phyloP scores from a whole-genome alignment of 225 moss, liverwort and hornwort species.

The Takakia lepidozioides region DNA sequence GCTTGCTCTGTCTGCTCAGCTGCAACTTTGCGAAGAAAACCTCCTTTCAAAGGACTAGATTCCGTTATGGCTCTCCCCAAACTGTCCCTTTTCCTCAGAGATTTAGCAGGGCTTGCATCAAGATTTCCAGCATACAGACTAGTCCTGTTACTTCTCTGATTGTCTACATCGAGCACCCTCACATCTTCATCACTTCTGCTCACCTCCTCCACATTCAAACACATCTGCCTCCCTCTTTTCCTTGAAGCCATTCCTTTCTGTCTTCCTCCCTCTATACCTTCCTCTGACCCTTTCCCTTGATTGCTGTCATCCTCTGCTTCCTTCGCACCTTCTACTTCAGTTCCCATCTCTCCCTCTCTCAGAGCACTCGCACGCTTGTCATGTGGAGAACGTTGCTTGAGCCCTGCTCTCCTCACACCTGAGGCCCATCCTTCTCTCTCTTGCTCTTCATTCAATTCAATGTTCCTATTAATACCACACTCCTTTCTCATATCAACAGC shows the following conservation, averaged over 20 bases:
- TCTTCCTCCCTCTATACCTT: slow-evolving; percentile 6
- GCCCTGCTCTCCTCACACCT: background rate
- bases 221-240: slow-evolving; percentile 22
- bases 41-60: slow-evolving; percentile 5
- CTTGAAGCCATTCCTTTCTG: slow-evolving; percentile 2
- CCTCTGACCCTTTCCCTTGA: background rate
- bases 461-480: slow-evolving; percentile 5
- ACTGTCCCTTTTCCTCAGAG: slow-evolving; percentile 7
- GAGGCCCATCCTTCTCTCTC: background rate
- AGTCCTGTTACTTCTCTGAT: slow-evolving; percentile 13
- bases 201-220: slow-evolving; percentile 5
- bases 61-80: slow-evolving; percentile 15
- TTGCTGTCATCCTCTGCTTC: background rate
- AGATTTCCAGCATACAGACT: slow-evolving; percentile 5
- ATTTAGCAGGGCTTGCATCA: slow-evolving; percentile 5
- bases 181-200: slow-evolving; percentile 8
- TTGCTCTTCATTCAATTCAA: background rate
- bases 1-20: slow-evolving; percentile 10
- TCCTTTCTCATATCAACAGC: background rate
- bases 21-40: slow-evolving; percentile 5
- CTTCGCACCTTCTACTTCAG: slow-evolving; percentile 2
- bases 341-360: background rate
- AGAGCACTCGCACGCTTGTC: slow-evolving; percentile 2
- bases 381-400: background rate
- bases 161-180: slow-evolving; percentile 12